A percentile compares a stretch with the other conserved stretches of the same genome.
These are phyloP conservation scores for Exsudoporus floridanus DNA, from an alignment of 1,284 basidiomycete genomes.

Conservation along the genomic window DNA sequence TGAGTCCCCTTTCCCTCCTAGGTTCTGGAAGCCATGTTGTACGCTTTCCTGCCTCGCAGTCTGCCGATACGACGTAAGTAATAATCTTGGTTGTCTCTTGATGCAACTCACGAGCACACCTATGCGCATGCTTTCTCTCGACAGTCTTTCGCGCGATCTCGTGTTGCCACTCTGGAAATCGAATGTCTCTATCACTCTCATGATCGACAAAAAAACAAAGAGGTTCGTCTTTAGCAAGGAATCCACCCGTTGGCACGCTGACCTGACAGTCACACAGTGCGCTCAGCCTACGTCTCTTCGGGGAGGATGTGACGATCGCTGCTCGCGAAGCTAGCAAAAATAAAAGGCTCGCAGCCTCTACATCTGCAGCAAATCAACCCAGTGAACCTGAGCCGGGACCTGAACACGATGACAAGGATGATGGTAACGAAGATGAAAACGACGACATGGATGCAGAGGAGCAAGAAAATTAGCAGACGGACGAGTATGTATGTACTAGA, in stretches of 20 bases:
- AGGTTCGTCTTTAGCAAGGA: constrained; percentile 49
- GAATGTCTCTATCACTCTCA: constrained; percentile 77
- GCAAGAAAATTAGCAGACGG: constrained; percentile 7
- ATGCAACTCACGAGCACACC: constrained; percentile 1
- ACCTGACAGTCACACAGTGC: constrained; percentile 46
- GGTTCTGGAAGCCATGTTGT: constrained; percentile 75
- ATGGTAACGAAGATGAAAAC: constrained; percentile 9
- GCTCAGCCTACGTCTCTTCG: constrained; percentile 77
- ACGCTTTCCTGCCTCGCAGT: constrained; percentile 57
- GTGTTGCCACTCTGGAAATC: constrained; percentile 91
- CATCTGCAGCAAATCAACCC: neutral
- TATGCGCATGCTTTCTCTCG: neutral
- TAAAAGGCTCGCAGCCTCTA: constrained; percentile 21
- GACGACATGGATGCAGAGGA: constrained; percentile 13
- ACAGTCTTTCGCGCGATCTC: constrained; percentile 72
- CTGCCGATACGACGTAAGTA: constrained; percentile 54
- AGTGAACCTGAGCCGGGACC: constrained; percentile 1
- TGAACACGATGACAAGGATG: constrained; percentile 9
- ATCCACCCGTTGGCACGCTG: neutral
- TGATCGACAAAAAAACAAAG: constrained; percentile 95
- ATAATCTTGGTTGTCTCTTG: neutral
- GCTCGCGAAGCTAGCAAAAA: constrained; percentile 41
- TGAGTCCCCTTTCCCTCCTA: constrained; percentile 22
- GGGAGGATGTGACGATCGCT: constrained; percentile 65
- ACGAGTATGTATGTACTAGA: constrained; percentile 19